phyloP scores from a whole-genome alignment of 208 protist genomes.

The Novymonas esmeraldas region DNA sequence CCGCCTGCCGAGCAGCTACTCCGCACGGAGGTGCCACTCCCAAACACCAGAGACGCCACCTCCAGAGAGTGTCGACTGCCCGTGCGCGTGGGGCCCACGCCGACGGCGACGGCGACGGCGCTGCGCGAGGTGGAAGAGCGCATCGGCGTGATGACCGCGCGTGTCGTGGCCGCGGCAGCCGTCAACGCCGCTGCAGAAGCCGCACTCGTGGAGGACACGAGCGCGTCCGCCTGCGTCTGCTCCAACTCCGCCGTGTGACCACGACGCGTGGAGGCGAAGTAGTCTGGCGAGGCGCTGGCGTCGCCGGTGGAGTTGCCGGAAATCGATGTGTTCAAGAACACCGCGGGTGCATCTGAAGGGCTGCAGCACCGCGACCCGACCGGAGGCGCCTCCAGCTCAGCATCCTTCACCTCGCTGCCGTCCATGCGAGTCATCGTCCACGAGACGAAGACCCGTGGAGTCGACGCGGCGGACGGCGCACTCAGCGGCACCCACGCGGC shows the following conservation, averaged over 20 bases:
- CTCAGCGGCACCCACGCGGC: conserved; percentile 27
- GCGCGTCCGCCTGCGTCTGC: background rate
- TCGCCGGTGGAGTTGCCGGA: background rate
- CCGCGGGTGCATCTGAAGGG: too few species aligned
- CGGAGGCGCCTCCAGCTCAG: conserved; percentile 4
- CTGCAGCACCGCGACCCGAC: background rate
- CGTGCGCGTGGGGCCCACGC: too few species aligned
- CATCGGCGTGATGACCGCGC: too few species aligned
- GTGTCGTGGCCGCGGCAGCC: background rate
- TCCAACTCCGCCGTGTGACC: background rate
- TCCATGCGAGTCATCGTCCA: conserved; percentile 26
- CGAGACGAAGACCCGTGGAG: conserved; percentile 15
- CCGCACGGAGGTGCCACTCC: background rate
- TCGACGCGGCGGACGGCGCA: background rate
- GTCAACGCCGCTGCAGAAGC: background rate
- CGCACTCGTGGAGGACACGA: background rate
- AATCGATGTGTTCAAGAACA: background rate
- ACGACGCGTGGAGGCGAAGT: conserved; percentile 1
- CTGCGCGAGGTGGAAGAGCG: too few species aligned
- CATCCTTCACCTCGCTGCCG: background rate
- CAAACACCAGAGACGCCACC: background rate
- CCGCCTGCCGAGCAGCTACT: background rate
- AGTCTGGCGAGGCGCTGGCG: background rate
- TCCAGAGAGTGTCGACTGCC: background rate
- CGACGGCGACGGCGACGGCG: too few species aligned